Conservation (phyloP, 2,329 filamentous ascomycete species). For the Berkeleyomyces rouxiae region DNA sequence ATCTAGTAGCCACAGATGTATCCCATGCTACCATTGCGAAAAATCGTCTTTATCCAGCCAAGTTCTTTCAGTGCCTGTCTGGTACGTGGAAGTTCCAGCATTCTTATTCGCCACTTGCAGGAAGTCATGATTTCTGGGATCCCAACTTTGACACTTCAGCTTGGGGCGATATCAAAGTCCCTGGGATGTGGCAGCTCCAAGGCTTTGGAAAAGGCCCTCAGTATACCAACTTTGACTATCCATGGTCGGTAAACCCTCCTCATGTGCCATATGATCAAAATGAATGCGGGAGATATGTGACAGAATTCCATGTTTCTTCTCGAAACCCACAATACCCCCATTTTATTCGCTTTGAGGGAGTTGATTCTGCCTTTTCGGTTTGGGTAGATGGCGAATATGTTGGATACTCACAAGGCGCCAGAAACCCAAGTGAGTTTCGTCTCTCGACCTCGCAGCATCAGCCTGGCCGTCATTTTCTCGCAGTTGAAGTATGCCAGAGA, state of each 20-base stretch:
- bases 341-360: constrained; percentile 56
- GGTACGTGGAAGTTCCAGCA: constrained; percentile 38
- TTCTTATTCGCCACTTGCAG: constrained; percentile 29
- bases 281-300: constrained; percentile 46
- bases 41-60: background rate
- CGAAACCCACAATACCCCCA: constrained; percentile 37
- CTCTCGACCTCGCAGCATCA: constrained; percentile 35
- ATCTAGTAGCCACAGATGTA: constrained; percentile 25
- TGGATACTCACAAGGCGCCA: constrained; percentile 55
- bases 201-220: constrained; percentile 47
- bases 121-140: constrained; percentile 26
- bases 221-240: constrained; percentile 54
- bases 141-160: constrained; percentile 21
- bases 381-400: constrained; percentile 52
- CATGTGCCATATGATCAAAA: constrained; percentile 47
- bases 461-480: constrained; percentile 35
- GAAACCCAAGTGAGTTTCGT: constrained; percentile 60
- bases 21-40: background rate
- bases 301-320: constrained; percentile 36
- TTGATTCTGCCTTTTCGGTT: constrained; percentile 55
- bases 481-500: constrained; percentile 54
- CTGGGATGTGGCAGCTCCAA: constrained; percentile 55
- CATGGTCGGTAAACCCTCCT: constrained; percentile 51
- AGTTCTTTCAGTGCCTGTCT: constrained; percentile 23
- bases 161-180: constrained; percentile 40